Evolutionary conservation across 2,329 filamentous ascomycete species (phyloP).

Genomic region (Chaetothyriales sp.): DNA sequence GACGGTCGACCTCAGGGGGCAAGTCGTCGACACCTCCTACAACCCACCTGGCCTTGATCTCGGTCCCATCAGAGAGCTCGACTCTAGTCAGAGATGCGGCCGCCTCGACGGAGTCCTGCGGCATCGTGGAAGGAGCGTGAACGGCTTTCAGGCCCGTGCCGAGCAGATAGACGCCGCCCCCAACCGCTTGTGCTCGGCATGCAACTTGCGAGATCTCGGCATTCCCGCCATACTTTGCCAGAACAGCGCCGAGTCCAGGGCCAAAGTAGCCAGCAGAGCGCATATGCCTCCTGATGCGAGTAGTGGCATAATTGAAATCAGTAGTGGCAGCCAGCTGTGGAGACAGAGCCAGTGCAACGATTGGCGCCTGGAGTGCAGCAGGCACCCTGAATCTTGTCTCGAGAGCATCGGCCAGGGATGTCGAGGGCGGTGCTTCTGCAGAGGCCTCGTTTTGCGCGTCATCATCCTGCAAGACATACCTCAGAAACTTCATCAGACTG

Average conservation of each 20-base stretch:
- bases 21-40: slow-evolving; percentile 27
- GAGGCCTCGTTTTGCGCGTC: slow-evolving; percentile 31
- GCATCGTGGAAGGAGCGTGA: not conserved
- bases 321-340: slow-evolving; percentile 42
- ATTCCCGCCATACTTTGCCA: slow-evolving; percentile 84
- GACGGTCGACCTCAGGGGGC: not conserved
- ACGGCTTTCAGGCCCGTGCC: slow-evolving; percentile 48
- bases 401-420: slow-evolving; percentile 35
- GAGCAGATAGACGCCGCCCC: slow-evolving; percentile 80
- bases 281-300: slow-evolving; percentile 63
- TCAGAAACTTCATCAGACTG: slow-evolving; percentile 81
- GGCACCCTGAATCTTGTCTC: slow-evolving; percentile 52
- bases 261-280: slow-evolving; percentile 79
- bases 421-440: slow-evolving; percentile 42
- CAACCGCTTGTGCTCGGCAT: slow-evolving; percentile 80
- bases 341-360: slow-evolving; percentile 61
- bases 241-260: slow-evolving; percentile 73
- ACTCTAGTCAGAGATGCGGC: slow-evolving; percentile 18
- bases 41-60: slow-evolving; percentile 25
- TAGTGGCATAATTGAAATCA: slow-evolving; percentile 55
- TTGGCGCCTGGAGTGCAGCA: slow-evolving; percentile 48
- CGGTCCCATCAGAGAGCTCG: slow-evolving; percentile 26
- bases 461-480: slow-evolving; percentile 65
- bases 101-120: slow-evolving; percentile 5
- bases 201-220: slow-evolving; percentile 84